Evolutionary conservation across 352 stramenopile genomes (phyloP).

Genomic region (Detonula confervacea): DNA sequence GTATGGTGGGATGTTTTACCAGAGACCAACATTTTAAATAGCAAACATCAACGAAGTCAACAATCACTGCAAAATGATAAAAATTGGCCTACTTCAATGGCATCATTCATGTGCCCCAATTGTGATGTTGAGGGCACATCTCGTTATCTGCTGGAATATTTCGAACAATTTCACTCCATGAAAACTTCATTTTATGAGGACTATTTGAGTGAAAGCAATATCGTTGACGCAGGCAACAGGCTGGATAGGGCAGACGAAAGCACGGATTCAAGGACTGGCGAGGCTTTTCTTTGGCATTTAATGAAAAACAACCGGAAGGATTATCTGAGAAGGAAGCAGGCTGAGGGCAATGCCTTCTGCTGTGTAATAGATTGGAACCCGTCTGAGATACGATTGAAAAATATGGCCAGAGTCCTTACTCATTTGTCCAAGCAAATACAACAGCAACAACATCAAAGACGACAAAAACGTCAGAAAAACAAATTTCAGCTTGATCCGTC

Average conservation of each 20-base stretch:
- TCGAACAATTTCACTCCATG: slow-evolving; percentile 51
- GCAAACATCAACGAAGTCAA: too few relatives aligned
- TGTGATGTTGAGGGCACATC: slow-evolving; percentile 58
- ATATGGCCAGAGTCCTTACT: slow-evolving; percentile 32
- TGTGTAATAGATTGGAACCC: background rate
- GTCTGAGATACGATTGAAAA: slow-evolving; percentile 41
- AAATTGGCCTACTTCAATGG: slow-evolving; percentile 23
- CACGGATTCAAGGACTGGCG: slow-evolving; percentile 35
- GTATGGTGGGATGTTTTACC: slow-evolving; percentile 14
- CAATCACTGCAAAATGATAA: too few relatives aligned
- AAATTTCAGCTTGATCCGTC: slow-evolving; percentile 42
- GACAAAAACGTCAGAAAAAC: slow-evolving; percentile 34
- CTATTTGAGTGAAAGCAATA: slow-evolving; percentile 20
- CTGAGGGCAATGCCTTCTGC: slow-evolving; percentile 4
- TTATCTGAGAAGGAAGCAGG: too few relatives aligned
- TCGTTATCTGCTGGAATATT: slow-evolving; percentile 54
- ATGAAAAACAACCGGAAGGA: slow-evolving; percentile 30
- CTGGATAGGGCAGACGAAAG: slow-evolving; percentile 39
- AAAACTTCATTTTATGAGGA: slow-evolving; percentile 44
- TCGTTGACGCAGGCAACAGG: background rate
- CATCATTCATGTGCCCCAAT: slow-evolving; percentile 46
- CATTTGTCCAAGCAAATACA: slow-evolving; percentile 44
- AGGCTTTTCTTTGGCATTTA: slow-evolving; percentile 43
- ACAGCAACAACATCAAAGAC: slow-evolving; percentile 31
- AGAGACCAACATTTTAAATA: slow-evolving; percentile 3